Base-by-base conservation (phyloP, 192 early-diverging fungal species). In the Lunasporangiospora selenospora region DNA sequence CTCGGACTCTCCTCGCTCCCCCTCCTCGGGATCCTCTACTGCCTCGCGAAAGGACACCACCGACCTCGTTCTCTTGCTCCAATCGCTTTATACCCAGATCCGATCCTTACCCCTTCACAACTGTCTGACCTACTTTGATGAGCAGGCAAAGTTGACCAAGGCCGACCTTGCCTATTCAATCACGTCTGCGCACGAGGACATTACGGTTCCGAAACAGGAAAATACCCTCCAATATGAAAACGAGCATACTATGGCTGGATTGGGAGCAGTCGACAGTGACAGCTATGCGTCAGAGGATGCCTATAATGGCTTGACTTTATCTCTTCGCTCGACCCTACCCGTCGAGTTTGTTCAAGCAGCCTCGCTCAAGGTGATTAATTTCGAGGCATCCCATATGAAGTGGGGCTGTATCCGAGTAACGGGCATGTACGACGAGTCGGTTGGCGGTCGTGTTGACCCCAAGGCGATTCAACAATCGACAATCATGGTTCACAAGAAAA, bases 31-130 rank as follows among this genome's bases (percentile, higher is more conserved):
- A 4, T 5, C 45, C 6, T 15, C 53, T 24, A 4, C 52, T 1
- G 45, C 66, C 13, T 10, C 53, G 13, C 58, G 36, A 45, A 71
- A 62, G 47, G 67, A 71, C 43, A 71, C 67, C 16, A 75, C 62
- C 21, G 77, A 78, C 30, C 53, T 67, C 12, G 70, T 78, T 2
- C 56, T 78, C 0, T 27, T 78, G 23, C 42, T 78, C 39, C 77
- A 78, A 34, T 78, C 77, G n/a, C 48, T 78, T 15, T 78, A 78
- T 59, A 65, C 77, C 54, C 63, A 73, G 30, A 78, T 66, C 26
- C 51, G 69, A 18, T 66, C 64, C 0, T 50, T 78, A 2, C 77
- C 77, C 5, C 54, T 78, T 12, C 77, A 78, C 18, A 66, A 57
- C 32, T 62, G 70, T 27, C 50, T 78, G 8, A 62, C 58, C 4